A percentile compares a stretch with the other conserved stretches of the same genome.
phyloP scores from a whole-genome alignment of 2,329 filamentous ascomycete genomes.

The Penicillium concentricum region DNA sequence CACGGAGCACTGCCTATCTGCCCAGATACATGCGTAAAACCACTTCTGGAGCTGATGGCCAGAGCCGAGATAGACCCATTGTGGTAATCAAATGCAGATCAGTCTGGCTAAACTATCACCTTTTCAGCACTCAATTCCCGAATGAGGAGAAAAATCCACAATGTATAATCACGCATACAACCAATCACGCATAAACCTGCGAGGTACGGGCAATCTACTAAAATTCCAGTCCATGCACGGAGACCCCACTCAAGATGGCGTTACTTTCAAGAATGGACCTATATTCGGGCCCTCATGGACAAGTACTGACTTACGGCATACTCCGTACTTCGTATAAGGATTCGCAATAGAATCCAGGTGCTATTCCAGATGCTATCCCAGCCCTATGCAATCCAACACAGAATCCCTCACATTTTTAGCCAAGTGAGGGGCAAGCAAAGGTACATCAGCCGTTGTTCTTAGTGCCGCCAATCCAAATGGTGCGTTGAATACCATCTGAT shows the following conservation, averaged over 20 bases:
- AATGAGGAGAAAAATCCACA: constrained; percentile 2
- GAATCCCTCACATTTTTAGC: neutral
- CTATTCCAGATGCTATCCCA: neutral
- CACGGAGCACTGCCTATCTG: constrained; percentile 8
- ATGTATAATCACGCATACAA: constrained; percentile 4
- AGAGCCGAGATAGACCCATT: constrained; percentile 8
- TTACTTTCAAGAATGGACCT: neutral
- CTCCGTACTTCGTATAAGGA: neutral
- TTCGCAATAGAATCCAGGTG: neutral
- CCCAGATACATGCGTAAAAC: neutral
- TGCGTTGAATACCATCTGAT: constrained; percentile 22
- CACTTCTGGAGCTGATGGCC: neutral
- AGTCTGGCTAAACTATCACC: constrained; percentile 10
- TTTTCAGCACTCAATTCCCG: neutral
- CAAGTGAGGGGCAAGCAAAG: constrained; percentile 13
- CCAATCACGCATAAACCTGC: constrained; percentile 4
- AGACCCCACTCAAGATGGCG: neutral
- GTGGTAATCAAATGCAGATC: neutral
- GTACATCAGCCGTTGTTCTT: constrained; percentile 16
- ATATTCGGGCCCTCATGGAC: no score
- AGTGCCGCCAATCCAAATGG: constrained; percentile 17
- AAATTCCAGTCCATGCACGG: neutral
- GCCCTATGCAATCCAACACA: neutral
- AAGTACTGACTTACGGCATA: neutral
- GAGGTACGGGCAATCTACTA: constrained; percentile 5